Evolutionary conservation across 306 rosid genomes (phyloP).

Genomic region (Ormosia semicastrata): DNA sequence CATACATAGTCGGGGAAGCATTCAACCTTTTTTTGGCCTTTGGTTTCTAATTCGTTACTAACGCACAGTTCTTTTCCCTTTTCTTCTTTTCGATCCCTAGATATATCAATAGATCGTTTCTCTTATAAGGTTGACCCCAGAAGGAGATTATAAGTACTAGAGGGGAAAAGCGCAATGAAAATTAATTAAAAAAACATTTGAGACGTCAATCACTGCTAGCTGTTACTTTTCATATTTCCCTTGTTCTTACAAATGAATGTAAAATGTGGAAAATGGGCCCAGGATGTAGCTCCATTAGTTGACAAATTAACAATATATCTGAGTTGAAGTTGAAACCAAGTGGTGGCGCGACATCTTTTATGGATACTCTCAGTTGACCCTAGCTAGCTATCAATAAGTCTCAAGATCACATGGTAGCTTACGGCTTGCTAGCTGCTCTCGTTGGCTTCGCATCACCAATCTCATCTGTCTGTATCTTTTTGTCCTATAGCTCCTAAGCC

Average conservation of each 20-base stretch:
- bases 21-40: background rate
- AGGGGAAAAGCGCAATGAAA: background rate
- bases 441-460: conserved; percentile 37
- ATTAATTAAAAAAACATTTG: background rate
- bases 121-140: conserved; percentile 20
- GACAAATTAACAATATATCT: conserved; percentile 20
- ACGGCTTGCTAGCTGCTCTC: conserved; percentile 26
- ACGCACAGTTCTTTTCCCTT: background rate
- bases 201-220: conserved; percentile 27
- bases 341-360: conserved; percentile 28
- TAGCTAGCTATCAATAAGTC: background rate
- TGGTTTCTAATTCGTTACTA: background rate
- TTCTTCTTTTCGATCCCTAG: background rate
- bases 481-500: conserved; percentile 38
- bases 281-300: conserved; percentile 35
- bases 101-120: background rate
- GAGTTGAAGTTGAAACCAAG: conserved; percentile 17
- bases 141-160: background rate
- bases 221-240: conserved; percentile 8
- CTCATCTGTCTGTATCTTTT: conserved; percentile 33
- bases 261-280: conserved; percentile 17
- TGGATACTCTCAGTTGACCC: conserved; percentile 40
- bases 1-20: background rate
- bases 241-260: background rate
- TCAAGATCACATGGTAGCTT: conserved; percentile 7